These are phyloP conservation scores for Candida silvicultrix DNA, from an alignment of 805 yeast species.

Conservation along the genomic window DNA sequence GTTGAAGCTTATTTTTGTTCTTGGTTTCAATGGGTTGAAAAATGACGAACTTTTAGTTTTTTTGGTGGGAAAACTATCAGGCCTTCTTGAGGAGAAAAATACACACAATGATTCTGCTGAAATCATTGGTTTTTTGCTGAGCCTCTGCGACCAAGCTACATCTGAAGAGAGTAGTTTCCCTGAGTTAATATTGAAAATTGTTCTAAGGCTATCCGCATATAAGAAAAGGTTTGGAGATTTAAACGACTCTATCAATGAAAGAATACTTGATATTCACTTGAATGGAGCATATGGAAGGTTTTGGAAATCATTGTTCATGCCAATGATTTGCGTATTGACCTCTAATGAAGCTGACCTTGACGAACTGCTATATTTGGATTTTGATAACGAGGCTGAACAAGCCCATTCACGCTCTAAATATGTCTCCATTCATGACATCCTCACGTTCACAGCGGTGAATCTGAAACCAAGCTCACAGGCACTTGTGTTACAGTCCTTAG, in stretches of 20 bases:
- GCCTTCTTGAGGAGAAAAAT: conserved; percentile 12
- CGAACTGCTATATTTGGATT: background rate
- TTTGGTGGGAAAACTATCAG: conserved; percentile 6
- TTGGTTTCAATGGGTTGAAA: conserved; percentile 17
- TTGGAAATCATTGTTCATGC: background rate
- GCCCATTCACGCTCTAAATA: background rate
- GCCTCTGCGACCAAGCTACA: background rate
- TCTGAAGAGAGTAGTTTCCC: background rate
- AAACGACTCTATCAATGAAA: background rate
- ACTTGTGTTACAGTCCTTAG: background rate
- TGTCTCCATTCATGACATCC: background rate
- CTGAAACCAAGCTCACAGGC: background rate
- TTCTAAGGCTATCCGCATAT: background rate
- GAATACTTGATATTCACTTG: background rate
- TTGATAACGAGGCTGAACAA: background rate
- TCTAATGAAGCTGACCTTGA: background rate
- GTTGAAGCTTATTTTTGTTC: conserved; percentile 29
- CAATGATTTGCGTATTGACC: background rate
- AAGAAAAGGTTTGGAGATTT: background rate
- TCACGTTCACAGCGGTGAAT: background rate
- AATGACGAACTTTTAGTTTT: conserved; percentile 16
- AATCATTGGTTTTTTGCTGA: conserved; percentile 13
- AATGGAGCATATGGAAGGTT: background rate
- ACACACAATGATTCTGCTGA: conserved; percentile 22
- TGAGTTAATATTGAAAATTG: background rate